Conservation (phyloP, 176 grass and related monocot genomes). For the Rhynchospora tenuis region DNA sequence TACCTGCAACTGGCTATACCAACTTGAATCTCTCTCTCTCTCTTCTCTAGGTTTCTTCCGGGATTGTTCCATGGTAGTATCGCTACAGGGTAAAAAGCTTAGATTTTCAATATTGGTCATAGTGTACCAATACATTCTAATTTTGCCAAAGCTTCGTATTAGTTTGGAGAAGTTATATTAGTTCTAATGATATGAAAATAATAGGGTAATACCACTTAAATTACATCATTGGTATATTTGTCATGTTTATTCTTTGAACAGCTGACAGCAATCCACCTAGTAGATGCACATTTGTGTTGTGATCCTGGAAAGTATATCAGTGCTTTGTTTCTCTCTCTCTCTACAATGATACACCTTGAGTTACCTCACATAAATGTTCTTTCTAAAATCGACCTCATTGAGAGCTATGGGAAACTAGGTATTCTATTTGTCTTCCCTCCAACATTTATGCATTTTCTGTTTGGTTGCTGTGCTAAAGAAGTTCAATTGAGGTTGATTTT, state of each 20-base stretch:
- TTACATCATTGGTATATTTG: neutral
- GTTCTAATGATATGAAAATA: neutral
- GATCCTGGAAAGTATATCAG: slow-evolving; percentile 98
- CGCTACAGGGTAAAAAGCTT: neutral
- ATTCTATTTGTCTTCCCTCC: neutral
- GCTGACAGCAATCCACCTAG: slow-evolving; percentile 75
- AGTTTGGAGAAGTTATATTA: neutral
- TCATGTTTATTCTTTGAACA: slow-evolving; percentile 30
- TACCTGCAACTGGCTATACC: neutral
- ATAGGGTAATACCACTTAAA: slow-evolving; percentile 2
- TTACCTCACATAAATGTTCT: slow-evolving; percentile 91
- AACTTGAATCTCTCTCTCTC: neutral
- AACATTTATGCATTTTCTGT: neutral
- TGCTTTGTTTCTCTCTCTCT: slow-evolving; percentile 89
- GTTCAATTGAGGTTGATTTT: neutral
- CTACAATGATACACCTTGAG: slow-evolving; percentile 88
- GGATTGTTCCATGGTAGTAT: neutral
- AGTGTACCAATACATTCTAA: neutral
- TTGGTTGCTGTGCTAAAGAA: neutral
- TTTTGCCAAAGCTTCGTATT: slow-evolving; percentile 2
- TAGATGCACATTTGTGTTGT: slow-evolving; percentile 92
- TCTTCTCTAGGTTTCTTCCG: neutral
- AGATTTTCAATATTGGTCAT: neutral
- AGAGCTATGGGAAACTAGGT: slow-evolving; percentile 89
- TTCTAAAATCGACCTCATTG: slow-evolving; percentile 97